Evolutionary conservation across 805 yeast species (phyloP).

Genomic region (Saccharomycopsis fodiens): DNA sequence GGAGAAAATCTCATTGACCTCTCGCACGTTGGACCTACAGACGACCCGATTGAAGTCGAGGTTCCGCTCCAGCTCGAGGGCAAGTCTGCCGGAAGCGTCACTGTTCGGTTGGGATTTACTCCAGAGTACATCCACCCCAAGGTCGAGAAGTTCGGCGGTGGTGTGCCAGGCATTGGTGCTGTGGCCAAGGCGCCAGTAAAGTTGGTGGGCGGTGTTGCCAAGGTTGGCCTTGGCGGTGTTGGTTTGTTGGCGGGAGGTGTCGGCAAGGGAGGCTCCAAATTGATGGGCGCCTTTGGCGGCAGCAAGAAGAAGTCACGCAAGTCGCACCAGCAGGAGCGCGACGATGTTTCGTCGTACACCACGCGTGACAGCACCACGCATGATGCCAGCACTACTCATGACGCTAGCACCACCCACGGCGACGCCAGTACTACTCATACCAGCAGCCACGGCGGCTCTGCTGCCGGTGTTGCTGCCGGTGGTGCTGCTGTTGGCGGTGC

Average conservation of each 20-base stretch:
- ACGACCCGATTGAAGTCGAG: constrained; percentile 35
- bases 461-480: neutral
- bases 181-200: constrained; percentile 33
- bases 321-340: constrained; percentile 8
- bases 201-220: constrained; percentile 36
- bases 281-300: constrained; percentile 29
- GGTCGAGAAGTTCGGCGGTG: constrained; percentile 39
- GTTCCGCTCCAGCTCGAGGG: constrained; percentile 31
- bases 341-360: constrained; percentile 12
- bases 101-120: constrained; percentile 43
- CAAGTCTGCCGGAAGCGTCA: constrained; percentile 55
- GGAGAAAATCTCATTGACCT: constrained; percentile 49
- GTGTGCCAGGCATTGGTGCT: constrained; percentile 31
- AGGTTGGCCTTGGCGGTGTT: constrained; percentile 37
- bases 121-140: constrained; percentile 67
- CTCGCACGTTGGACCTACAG: constrained; percentile 38
- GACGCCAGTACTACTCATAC: neutral
- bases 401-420: constrained; percentile 10
- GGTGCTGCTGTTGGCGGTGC: neutral
- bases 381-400: neutral
- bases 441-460: too few relatives aligned
- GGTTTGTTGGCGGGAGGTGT: constrained; percentile 41
- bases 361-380: constrained; percentile 8
- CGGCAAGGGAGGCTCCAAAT: constrained; percentile 36
- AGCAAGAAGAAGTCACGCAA: constrained; percentile 25